Evolutionary conservation across 148 eudicot species (phyloP), one percentile per base, ranked within the genome.

Genomic region (Rhododendron henanense): DNA sequence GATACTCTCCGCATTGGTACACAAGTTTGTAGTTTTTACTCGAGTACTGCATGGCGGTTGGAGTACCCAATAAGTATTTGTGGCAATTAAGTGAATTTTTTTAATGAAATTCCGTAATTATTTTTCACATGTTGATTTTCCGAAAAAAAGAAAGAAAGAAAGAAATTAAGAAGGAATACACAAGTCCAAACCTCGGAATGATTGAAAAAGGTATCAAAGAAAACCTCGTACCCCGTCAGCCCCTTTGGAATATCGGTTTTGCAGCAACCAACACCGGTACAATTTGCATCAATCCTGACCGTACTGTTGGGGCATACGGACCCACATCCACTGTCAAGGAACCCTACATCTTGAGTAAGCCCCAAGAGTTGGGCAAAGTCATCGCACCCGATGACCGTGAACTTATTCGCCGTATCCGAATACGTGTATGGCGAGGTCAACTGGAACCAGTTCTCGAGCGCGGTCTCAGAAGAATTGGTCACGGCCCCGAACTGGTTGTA

Each of bases 341-440:
- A 61, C 1, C 71, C 71, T 41, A 0, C 44, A 0, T 84, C 89
- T 6, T 51, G 21, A 55, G 0, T 2, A 87, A 1, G 0, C 44
- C 44, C 44, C 1, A 88, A 0, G 1, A 0, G 0, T 8, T 69
- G 1, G 0, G 51, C 92, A 0, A 53, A 53, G 25, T 87, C 91
- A 19, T 90, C 89, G 50, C 95, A 93, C 3, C 95, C 94, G 18
- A 92, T 19, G 6, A 87, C 87, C 1, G 85, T 81, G 45, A 93
- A 89, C 81, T 71, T 90, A 88, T 93, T 93, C 2, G 10, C 57
- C 0, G 87, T 84, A 63, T 89, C 83, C 0, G 93, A 87, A 82
- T 87, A 79, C 9, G 85, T 79, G 57, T 65, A 79, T 0, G 90
- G 87, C 1, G 7, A 0, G 1, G 79, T 1, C 1, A 2, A 0